Base-by-base conservation (phyloP, 1,284 basidiomycete genomes). In the Naganishia sp. region DNA sequence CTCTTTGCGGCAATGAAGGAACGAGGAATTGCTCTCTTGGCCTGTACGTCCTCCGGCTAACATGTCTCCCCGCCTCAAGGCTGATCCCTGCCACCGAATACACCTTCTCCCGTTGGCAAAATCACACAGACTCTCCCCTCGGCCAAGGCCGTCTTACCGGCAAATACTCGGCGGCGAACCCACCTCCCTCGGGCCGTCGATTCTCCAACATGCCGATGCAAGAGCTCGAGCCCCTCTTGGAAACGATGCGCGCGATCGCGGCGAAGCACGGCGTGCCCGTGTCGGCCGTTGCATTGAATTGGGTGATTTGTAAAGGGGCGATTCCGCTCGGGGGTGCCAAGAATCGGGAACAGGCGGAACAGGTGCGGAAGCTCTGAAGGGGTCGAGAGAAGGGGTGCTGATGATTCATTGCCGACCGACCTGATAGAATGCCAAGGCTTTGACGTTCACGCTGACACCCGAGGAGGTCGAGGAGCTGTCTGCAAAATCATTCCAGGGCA, bases 241-340 rank as follows among this genome's bases (percentile, higher is more conserved):
- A 70, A 7, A 70, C 70, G 11, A 74, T 78, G 71, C 67, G 71
- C 13, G 44, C 42, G n/a, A 70, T 79, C n/a, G 73, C 73, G 1
- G 68, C 72, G 28, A 74, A 73, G 55, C 70, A 78, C 55, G 70
- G 68, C 28, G 77, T 79, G 7, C 69, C 74, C 5, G 67, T 75
- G 7, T 73, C 73, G 2, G 77, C 77, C 3, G 71, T 79, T 23
- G 78, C 77, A n/a, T 68, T 79, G 57, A 76, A 76, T 48, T 79
- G 78, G 78, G 76, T 79, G 18, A 75, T 79, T 39, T 68, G 68
- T 31, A 78, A 78, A 64, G 78, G 78, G n/a, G 76, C 76, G 6
- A 78, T 79, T 33, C 78, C 78, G 1, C 70, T 79, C n/a, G 75
- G 77, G 5, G 78, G 78, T n/a, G 77, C 78, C 0, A 71, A 76